Base-by-base conservation (phyloP, 257 asterid genomes). In the Hygrophila difformis region DNA sequence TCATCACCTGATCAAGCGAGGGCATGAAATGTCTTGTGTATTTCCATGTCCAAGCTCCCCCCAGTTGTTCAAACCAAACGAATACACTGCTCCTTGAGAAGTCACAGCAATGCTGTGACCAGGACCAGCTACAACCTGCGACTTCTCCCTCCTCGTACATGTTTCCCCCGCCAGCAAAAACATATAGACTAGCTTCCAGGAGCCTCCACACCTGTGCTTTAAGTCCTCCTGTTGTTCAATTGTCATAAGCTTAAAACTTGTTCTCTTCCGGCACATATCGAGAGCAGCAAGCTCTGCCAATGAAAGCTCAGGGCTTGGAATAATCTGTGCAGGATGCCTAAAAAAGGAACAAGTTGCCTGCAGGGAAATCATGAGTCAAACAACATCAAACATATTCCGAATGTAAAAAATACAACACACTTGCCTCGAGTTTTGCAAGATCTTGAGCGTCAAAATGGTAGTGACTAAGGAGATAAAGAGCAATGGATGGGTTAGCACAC, bases 91-190 rank as follows among this genome's bases (percentile, higher is more conserved):
- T 57, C 99, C 99, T 10, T 70, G 69, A 18, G 84, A 64, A 43
- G 95, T 92, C 61, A 92, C 97, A 7, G 82, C 97, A 56, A 92
- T 53, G 56, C 97, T 86, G 56, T 92, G 97, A n/a, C 99, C 99
- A 0, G 99, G 97, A 14, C 99, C 99, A 1, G 99, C 99, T 53
- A 87, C 75, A 1, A 97, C 99, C 52, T 92, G 99, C 15, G 99
- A 79, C 56, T 71, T 86, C 75, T 83, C 99, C 69, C 96, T 70
- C 66, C 99, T 62, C 18, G 79, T 70, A 64, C 99, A 92, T 9
- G 72, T 63, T 71, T 92, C 99, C 44, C 99, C 99, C 17, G 97
- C 93, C 48, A 92, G 70, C 58, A 92, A 71, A 61, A 72, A 92
- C 66, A 95, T 74, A 61, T 86, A 78, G 47, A 92, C 94, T 20